A percentile compares a stretch with the other conserved stretches of the same genome.
These are phyloP conservation scores for Erodium maritimum DNA, from an alignment of 345 rosid species.

Conservation along the genomic window DNA sequence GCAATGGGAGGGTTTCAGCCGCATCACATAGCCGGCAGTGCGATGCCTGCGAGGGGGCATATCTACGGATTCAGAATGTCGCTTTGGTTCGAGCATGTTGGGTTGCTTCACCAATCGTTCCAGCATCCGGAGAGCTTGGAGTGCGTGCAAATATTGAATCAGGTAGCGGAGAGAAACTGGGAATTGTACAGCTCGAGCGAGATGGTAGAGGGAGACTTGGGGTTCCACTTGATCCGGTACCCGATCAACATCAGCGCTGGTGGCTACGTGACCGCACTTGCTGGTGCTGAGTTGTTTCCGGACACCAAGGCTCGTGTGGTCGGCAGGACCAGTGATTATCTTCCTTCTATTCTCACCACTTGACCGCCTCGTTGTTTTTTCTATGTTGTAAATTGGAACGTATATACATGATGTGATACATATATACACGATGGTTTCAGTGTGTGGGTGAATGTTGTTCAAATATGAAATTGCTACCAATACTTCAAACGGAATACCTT, in stretches of 20 bases:
- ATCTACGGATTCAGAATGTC: slow-evolving; percentile 51
- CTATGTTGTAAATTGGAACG: no score
- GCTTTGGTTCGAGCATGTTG: slow-evolving; percentile 55
- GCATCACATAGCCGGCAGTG: slow-evolving; percentile 22
- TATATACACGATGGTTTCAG: no score
- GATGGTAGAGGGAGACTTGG: slow-evolving; percentile 17
- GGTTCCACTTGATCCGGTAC: slow-evolving; percentile 45
- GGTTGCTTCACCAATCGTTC: slow-evolving; percentile 5
- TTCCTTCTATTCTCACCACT: slow-evolving; percentile 57
- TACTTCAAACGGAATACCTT: no score
- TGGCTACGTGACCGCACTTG: slow-evolving; percentile 32
- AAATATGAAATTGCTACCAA: no score
- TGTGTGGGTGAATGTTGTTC: no score
- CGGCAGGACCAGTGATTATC: slow-evolving; percentile 32
- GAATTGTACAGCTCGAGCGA: slow-evolving; percentile 19
- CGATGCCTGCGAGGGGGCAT: slow-evolving; percentile 28
- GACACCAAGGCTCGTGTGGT: slow-evolving; percentile 61
- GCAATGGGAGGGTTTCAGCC: slow-evolving; percentile 91
- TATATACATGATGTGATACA: no score
- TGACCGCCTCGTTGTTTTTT: slow-evolving; percentile 15
- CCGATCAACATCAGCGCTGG: slow-evolving; percentile 32
- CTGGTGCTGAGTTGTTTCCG: slow-evolving; percentile 34
- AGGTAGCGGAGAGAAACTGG: slow-evolving; percentile 32
- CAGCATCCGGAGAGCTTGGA: slow-evolving; percentile 24
- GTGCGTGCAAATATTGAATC: slow-evolving; percentile 30